These are phyloP conservation scores for Alnus glutinosa DNA, from an alignment of 306 rosid genomes.

Conservation along the genomic window DNA sequence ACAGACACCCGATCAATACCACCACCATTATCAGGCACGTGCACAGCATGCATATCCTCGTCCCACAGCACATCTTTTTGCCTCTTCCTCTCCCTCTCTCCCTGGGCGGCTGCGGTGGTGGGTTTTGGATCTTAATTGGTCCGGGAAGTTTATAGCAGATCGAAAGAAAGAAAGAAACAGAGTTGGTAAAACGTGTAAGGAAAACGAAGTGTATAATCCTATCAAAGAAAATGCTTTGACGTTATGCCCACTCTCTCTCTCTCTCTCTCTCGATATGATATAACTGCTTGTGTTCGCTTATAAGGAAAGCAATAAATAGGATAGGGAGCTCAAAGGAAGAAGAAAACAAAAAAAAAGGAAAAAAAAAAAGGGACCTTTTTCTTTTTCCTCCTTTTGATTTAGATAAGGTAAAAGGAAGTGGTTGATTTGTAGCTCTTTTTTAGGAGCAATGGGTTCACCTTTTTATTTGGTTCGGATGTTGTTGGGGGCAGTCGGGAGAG, in stretches of 20 bases:
- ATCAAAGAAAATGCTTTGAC: slow-evolving; percentile 22
- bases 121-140: slow-evolving; percentile 14
- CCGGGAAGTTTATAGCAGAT: background rate
- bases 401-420: slow-evolving; percentile 24
- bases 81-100: background rate
- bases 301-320: slow-evolving; percentile 36
- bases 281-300: slow-evolving; percentile 27
- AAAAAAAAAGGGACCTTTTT: background rate
- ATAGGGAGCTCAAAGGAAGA: background rate
- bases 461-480: too few species aligned
- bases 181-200: slow-evolving; percentile 1
- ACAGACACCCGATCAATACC: slow-evolving; percentile 52
- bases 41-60: slow-evolving; percentile 69
- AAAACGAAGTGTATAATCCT: slow-evolving; percentile 9
- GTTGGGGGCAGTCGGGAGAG: too few species aligned
- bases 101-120: background rate
- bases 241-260: background rate
- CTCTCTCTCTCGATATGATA: background rate
- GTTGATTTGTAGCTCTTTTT: background rate
- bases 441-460: too few species aligned
- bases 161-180: background rate
- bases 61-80: slow-evolving; percentile 51
- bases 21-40: slow-evolving; percentile 57
- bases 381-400: slow-evolving; percentile 3
- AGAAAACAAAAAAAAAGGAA: background rate